Evolutionary conservation across 768 basidiomycete species (phyloP), one percentile per base, ranked within the genome.

Genomic region (Mycena olivaceomarginata): DNA sequence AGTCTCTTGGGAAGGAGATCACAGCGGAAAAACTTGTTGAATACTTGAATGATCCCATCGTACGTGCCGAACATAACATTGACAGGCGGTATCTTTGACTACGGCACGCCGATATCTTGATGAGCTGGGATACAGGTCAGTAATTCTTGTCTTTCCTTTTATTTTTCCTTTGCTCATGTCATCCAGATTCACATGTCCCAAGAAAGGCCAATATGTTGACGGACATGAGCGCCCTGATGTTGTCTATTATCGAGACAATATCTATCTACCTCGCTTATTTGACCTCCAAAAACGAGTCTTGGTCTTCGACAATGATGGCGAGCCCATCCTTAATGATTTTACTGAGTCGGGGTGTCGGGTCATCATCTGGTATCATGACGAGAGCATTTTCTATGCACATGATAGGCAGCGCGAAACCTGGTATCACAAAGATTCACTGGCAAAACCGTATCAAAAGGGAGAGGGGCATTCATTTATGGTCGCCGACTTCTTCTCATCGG

Each of bases 381-480:
- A 51, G 48, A 51, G 48, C 18, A 51, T 51, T 18, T 51, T 51
- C 18, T 51, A 51, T 51, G 48, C 48, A 51, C 48, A 51, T 16
- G 48, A 51, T 16, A 6, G 48, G 48, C 48, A 10, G 48, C 48
- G 18, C 2, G 48, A 51, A 12, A 51, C 48, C 18, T 51, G 48
- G 48, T 51, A 51, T 51, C 48, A 51, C 48, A 51, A 51, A 46
- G 70, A 75, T 40, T 63, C 70, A 18, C 51, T 48, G 1, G 80
- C 83, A 8, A 64, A 40, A 4, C 83, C 82, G 20, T 72, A 80
- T 37, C 60, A 56, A 13, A 84, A 84, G 66, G 83, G 83, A 12
- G 83, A 84, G 18, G 53, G 83, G 1, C 67, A 74, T 7, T 84
- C 83, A 3, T 69, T 82, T 4, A 84, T 84, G 83, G 81, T 84